Evolutionary conservation across 495 filamentous ascomycete genomes (phyloP).

Genomic region (Neurospora tetrasperma): DNA sequence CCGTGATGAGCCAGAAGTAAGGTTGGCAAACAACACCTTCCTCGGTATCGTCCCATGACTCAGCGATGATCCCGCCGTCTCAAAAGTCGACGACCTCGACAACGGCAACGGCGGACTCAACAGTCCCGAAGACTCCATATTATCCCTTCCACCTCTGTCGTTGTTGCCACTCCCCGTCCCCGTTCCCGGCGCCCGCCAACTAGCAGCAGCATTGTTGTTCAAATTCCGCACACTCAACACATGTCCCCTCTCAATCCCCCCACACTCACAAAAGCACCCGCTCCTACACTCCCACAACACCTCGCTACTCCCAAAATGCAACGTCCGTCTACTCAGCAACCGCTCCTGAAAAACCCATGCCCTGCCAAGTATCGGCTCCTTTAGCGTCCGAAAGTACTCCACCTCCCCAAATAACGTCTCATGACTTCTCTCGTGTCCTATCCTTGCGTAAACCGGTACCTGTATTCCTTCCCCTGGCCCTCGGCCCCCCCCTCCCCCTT

Average conservation of each 20-base stretch:
- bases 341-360: slow-evolving; percentile 31
- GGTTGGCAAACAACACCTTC: slow-evolving; percentile 8
- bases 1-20: background rate
- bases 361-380: slow-evolving; percentile 12
- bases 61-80: background rate
- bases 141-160: background rate
- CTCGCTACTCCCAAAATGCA: slow-evolving; percentile 20
- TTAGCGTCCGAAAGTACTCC: slow-evolving; percentile 6
- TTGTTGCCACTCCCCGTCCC: background rate
- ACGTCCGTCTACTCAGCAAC: slow-evolving; percentile 17
- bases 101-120: background rate
- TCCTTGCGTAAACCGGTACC: slow-evolving; percentile 1
- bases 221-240: slow-evolving; percentile 7
- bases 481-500: too few relatives aligned
- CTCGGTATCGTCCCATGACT: background rate
- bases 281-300: slow-evolving; percentile 25
- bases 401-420: slow-evolving; percentile 11
- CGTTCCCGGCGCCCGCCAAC: background rate
- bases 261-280: slow-evolving; percentile 20
- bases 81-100: background rate
- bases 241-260: slow-evolving; percentile 5
- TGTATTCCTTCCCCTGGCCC: background rate
- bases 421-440: slow-evolving; percentile 11
- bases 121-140: background rate
- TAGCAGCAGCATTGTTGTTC: background rate